Evolutionary conservation across 2,329 filamentous ascomycete genomes (phyloP).

Genomic region (Aspergillus pseudoviridinutans): DNA sequence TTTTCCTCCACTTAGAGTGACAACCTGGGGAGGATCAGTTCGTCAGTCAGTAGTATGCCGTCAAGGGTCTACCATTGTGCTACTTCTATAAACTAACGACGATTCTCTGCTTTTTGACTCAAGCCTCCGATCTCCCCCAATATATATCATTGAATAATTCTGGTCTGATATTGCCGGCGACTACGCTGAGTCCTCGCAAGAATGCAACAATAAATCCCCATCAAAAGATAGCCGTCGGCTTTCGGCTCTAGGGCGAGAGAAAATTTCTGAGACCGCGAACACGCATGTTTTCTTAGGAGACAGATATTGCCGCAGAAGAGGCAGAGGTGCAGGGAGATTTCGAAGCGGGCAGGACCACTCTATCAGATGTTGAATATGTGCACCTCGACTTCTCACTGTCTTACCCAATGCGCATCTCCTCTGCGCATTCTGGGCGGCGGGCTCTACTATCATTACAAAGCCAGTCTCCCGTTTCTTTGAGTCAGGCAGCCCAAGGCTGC

Average conservation of each 20-base stretch:
- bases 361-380: slow-evolving; percentile 43
- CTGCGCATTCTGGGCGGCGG: too few relatives aligned
- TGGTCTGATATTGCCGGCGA: background rate
- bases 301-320: background rate
- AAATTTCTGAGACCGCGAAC: background rate
- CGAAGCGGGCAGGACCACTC: background rate
- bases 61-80: background rate
- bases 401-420: too few relatives aligned
- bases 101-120: too few relatives aligned
- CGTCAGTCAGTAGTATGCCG: background rate
- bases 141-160: background rate
- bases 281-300: background rate
- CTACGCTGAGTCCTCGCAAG: too few relatives aligned
- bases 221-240: background rate
- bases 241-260: background rate
- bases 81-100: background rate
- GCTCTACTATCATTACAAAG: too few relatives aligned
- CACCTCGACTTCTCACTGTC: slow-evolving; percentile 53
- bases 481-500: too few relatives aligned
- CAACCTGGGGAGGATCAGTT: background rate
- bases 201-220: too few relatives aligned
- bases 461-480: too few relatives aligned
- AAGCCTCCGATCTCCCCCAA: too few relatives aligned
- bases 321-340: background rate
- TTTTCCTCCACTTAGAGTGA: background rate